phyloP scores from a whole-genome alignment of 768 basidiomycete species.

The Podaxis sp. region DNA sequence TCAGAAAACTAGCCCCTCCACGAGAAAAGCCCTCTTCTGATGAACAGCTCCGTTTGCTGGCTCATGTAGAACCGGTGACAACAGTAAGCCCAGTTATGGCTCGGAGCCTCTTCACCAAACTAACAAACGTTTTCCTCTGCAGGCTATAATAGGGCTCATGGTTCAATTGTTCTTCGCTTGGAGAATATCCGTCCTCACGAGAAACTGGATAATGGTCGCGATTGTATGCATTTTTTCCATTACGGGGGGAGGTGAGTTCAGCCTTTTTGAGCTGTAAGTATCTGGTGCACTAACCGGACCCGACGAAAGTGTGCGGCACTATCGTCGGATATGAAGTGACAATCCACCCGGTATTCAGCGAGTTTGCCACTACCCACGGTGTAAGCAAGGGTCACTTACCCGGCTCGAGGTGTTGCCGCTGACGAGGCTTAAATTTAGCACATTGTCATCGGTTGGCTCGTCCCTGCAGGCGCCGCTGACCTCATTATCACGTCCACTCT shows the following conservation, averaged over 20 bases:
- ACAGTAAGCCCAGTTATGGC: slow-evolving; percentile 30
- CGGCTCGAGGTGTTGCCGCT: background rate
- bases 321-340: slow-evolving; percentile 27
- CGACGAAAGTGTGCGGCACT: slow-evolving; percentile 28
- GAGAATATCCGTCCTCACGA: slow-evolving; percentile 29
- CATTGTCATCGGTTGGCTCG: slow-evolving; percentile 40
- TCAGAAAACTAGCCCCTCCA: background rate
- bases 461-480: slow-evolving; percentile 39
- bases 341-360: slow-evolving; percentile 24
- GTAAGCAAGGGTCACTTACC: background rate
- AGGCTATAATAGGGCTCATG: slow-evolving; percentile 44
- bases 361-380: slow-evolving; percentile 24
- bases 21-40: background rate
- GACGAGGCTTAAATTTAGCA: slow-evolving; percentile 7
- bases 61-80: slow-evolving; percentile 38
- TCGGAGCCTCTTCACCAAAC: background rate
- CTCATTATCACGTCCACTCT: slow-evolving; percentile 41
- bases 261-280: background rate
- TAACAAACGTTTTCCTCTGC: background rate
- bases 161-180: slow-evolving; percentile 50
- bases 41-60: background rate
- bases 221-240: slow-evolving; percentile 21
- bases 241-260: slow-evolving; percentile 23
- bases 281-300: background rate
- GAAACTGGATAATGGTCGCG: slow-evolving; percentile 19